Percentiles rank a stretch among this genome's conserved stretches.
phyloP scores from a whole-genome alignment of 2,329 filamentous ascomycete species.

The Trichoderma cornu-damae region DNA sequence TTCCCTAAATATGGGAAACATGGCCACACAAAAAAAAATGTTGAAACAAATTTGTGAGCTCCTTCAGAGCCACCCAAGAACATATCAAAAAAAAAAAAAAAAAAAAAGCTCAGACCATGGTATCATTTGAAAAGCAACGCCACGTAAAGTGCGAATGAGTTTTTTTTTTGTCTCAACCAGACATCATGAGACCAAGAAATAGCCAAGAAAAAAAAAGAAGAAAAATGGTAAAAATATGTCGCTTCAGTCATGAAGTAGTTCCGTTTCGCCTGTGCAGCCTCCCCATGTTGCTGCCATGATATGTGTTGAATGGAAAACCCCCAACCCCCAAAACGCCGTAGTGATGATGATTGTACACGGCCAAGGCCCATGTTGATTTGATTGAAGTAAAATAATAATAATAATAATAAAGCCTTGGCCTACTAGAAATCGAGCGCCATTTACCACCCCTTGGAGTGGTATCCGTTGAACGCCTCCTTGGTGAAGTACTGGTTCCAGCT shows the following conservation, averaged over 20 bases:
- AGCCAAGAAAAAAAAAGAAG: conserved; percentile 3
- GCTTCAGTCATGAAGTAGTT: conserved; percentile 16
- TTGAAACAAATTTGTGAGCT: conserved; percentile 12
- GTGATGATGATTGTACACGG: conserved; percentile 14
- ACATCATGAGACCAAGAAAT: conserved; percentile 17
- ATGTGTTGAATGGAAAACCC: conserved; percentile 10
- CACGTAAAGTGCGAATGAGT: conserved; percentile 16
- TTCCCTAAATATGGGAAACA: background rate
- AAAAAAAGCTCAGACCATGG: conserved; percentile 20
- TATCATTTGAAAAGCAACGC: conserved; percentile 20
- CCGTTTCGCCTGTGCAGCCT: conserved; percentile 15
- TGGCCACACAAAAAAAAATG: background rate
- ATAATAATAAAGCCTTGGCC: conserved; percentile 8
- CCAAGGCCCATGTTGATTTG: conserved; percentile 5
- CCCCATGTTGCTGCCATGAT: conserved; percentile 8
- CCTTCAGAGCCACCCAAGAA: background rate
- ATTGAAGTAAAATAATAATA: too few species aligned
- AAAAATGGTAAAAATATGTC: background rate
- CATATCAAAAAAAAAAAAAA: too few species aligned
- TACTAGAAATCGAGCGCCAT: background rate
- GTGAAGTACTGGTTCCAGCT: conserved; percentile 86
- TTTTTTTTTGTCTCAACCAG: conserved; percentile 13
- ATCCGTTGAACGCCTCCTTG: conserved; percentile 58
- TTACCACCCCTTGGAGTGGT: conserved; percentile 42
- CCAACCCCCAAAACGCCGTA: conserved; percentile 3